Base-by-base conservation (phyloP, 2,329 filamentous ascomycete genomes). In the Sporothrix mexicana region DNA sequence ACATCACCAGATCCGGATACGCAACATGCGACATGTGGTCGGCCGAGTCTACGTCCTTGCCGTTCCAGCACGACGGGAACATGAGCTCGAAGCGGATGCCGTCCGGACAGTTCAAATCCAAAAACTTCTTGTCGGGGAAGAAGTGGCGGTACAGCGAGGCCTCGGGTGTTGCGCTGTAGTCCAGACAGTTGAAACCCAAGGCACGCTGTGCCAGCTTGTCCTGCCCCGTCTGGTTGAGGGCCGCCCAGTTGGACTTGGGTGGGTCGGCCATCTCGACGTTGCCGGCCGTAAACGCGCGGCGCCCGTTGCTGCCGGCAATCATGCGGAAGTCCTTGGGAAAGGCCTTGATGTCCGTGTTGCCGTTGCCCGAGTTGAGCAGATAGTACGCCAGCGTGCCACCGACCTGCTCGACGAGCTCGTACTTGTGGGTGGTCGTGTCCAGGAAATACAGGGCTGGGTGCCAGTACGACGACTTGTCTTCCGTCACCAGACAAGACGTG, bases 331-430 rank as follows among this genome's bases (percentile, higher is more conserved):
- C 87, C 13, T 87, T 79, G 0, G 93, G 94, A 83, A 97, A 97
- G 0, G 93, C 91, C 36, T 85, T 87, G 73, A 97, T 86, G 57
- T 87, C 84, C n/a, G 86, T 81, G 68, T 85, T 83, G 74, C 81
- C 80, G 62, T 88, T 87, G 45, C 76, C 76, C 8, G 74, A 66
- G 78, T 92, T 90, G 12, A 94, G 88, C 66, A 97, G 89, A 82
- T 98, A 98, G 86, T 98, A 95, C 90, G 91, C 92, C 79, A 97
- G 89, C 88, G 97, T 93, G 75, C 94, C 93, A 74, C 94, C 93
- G 69, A 92, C 88, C 80, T 96, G 90, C 0, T 87, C 82, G 62
- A 97, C 93, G 72, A 92, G 81, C 77, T 92, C 88, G 69, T 89
- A 89, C 72, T 89, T 84, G 73, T 91, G 88, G 76, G 92, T 91